Evolutionary conservation across 768 basidiomycete species (phyloP).

Genomic region (Collybia mongolica): DNA sequence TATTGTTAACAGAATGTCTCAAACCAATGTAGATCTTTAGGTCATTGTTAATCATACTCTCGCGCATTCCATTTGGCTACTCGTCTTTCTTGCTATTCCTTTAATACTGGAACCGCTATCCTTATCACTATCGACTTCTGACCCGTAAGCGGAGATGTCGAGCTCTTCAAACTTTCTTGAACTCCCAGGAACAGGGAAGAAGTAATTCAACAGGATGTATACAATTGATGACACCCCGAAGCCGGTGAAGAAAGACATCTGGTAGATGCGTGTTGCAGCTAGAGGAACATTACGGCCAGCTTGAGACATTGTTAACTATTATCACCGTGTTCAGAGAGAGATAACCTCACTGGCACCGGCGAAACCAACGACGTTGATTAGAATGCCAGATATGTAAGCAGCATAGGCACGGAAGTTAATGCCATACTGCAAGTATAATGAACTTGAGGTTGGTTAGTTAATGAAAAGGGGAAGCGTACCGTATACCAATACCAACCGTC

Average conservation of each 20-base stretch:
- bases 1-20: too few relatives aligned
- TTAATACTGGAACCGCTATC: too few relatives aligned
- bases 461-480: constrained; percentile 34
- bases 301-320: constrained; percentile 14
- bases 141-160: too few relatives aligned
- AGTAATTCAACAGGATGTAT: constrained; percentile 58
- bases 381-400: constrained; percentile 70
- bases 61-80: too few relatives aligned
- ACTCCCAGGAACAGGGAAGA: constrained; percentile 57
- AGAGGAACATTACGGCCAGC: constrained; percentile 62
- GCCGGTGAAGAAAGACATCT: constrained; percentile 84
- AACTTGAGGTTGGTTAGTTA: background rate
- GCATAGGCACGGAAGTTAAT: constrained; percentile 50
- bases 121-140: too few relatives aligned
- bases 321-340: background rate
- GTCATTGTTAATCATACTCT: too few relatives aligned
- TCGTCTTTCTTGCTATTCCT: too few relatives aligned
- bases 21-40: too few relatives aligned
- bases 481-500: constrained; percentile 78
- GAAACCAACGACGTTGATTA: constrained; percentile 83
- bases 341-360: constrained; percentile 61
- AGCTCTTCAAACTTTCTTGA: too few relatives aligned
- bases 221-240: constrained; percentile 66
- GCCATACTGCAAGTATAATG: background rate
- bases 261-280: constrained; percentile 70